Percentiles rank a stretch among this genome's conserved stretches.
These are phyloP conservation scores for Chaetomium tenue DNA, from an alignment of 495 filamentous ascomycete genomes.

Conservation along the genomic window DNA sequence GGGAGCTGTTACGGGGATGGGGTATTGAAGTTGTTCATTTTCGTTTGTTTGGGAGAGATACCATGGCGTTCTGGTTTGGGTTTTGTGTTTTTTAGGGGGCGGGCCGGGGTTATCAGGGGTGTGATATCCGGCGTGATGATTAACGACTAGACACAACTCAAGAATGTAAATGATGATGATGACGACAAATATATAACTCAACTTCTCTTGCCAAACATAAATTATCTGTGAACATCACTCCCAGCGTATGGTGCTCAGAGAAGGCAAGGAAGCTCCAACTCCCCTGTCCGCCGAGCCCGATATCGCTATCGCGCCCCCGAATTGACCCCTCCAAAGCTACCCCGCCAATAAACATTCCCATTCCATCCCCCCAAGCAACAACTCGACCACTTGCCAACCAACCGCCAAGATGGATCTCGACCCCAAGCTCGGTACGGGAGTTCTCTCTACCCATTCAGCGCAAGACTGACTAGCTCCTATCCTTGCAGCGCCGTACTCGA, in stretches of 20 bases:
- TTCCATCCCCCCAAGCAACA: neutral
- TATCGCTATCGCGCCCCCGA: neutral
- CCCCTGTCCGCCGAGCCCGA: slow-evolving; percentile 1
- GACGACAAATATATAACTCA: too few relatives aligned
- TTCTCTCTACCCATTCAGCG: neutral
- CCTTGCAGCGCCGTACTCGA: slow-evolving; percentile 68
- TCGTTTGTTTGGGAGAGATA: neutral
- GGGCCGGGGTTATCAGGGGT: too few relatives aligned
- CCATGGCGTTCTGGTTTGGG: neutral
- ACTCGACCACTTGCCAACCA: neutral
- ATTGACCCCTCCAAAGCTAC: slow-evolving; percentile 14
- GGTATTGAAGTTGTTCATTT: slow-evolving; percentile 22
- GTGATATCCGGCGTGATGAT: too few relatives aligned
- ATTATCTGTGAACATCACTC: too few relatives aligned
- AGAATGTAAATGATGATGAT: too few relatives aligned
- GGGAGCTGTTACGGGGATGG: slow-evolving; percentile 60
- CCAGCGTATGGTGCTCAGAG: too few relatives aligned
- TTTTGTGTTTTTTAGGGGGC: neutral
- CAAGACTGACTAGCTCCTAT: slow-evolving; percentile 15
- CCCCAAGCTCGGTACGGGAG: slow-evolving; percentile 20
- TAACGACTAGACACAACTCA: too few relatives aligned
- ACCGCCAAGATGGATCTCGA: slow-evolving; percentile 42
- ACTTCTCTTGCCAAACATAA: too few relatives aligned
- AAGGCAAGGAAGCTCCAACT: too few relatives aligned
- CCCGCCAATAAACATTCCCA: slow-evolving; percentile 12